Percentiles rank a stretch among this genome's conserved stretches.
phyloP scores from a whole-genome alignment of 768 basidiomycete species.

The Leccinum variicolor region DNA sequence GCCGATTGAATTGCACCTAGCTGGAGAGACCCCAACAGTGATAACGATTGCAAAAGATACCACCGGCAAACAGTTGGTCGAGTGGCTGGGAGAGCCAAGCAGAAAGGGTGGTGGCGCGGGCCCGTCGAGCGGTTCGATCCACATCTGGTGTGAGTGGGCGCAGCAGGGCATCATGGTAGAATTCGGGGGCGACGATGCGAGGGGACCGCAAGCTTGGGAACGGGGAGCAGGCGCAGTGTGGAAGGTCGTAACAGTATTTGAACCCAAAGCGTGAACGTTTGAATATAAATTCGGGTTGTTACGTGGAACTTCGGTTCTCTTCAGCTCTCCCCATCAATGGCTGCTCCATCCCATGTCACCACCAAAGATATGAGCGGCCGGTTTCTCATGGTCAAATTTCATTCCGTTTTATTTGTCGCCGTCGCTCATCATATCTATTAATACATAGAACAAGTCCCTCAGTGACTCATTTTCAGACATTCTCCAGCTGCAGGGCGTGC shows the following conservation, averaged over 20 bases:
- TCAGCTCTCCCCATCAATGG: conserved; percentile 40
- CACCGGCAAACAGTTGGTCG: conserved; percentile 77
- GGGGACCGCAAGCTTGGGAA: conserved; percentile 85
- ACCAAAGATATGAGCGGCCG: conserved; percentile 60
- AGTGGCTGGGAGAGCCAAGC: conserved; percentile 76
- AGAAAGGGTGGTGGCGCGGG: conserved; percentile 90
- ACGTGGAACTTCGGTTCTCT: background rate
- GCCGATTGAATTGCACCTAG: conserved; percentile 49
- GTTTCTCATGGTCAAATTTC: conserved; percentile 52
- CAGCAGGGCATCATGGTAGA: conserved; percentile 81
- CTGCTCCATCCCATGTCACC: conserved; percentile 57
- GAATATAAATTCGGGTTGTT: conserved; percentile 9
- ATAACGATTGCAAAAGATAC: conserved; percentile 47
- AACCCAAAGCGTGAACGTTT: conserved; percentile 15
- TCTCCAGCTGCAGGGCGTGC: conserved; percentile 65
- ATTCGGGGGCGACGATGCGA: conserved; percentile 74
- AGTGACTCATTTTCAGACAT: conserved; percentile 63
- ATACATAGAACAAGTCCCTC: conserved; percentile 60
- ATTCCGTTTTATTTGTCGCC: background rate
- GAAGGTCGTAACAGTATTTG: conserved; percentile 70
- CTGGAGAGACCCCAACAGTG: conserved; percentile 34
- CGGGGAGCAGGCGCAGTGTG: conserved; percentile 77
- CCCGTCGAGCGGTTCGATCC: conserved; percentile 79
- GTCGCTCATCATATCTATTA: conserved; percentile 1
- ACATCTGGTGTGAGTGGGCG: conserved; percentile 94